These are phyloP conservation scores for Calonectria fujianensis DNA, from an alignment of 2,329 filamentous ascomycete genomes.

Conservation along the genomic window DNA sequence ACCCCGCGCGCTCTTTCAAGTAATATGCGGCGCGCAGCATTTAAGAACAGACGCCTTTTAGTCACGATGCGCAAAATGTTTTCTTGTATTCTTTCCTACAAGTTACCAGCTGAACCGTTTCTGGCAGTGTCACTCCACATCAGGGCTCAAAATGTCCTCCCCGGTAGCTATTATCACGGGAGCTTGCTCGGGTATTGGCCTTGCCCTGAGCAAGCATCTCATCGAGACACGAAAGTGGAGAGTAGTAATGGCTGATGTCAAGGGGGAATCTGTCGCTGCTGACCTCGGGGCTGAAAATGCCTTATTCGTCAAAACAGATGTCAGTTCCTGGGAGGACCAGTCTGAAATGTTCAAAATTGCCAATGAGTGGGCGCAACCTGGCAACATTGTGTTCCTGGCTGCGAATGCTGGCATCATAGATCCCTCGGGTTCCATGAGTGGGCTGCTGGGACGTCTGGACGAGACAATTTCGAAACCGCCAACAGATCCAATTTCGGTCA, in stretches of 20 bases:
- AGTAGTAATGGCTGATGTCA: not conserved
- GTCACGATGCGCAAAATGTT: not conserved
- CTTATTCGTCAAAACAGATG: not conserved
- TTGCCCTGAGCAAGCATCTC: slow-evolving; percentile 6
- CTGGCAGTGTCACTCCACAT: no score
- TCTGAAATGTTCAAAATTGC: slow-evolving; percentile 3
- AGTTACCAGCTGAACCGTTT: not conserved
- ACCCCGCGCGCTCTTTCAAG: not conserved
- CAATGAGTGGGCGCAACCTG: not conserved
- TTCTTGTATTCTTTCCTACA: not conserved
- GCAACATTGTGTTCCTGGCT: not conserved
- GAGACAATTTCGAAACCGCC: slow-evolving; percentile 2
- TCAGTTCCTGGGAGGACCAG: slow-evolving; percentile 7
- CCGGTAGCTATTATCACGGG: slow-evolving; percentile 2
- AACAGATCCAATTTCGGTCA: slow-evolving; percentile 12
- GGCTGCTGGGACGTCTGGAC: not conserved
- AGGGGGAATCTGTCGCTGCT: slow-evolving; percentile 2
- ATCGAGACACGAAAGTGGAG: slow-evolving; percentile 12
- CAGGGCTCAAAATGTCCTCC: not conserved
- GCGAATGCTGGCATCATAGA: slow-evolving; percentile 4
- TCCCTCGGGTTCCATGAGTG: not conserved
- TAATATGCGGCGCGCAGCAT: not conserved
- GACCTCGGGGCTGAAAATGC: slow-evolving; percentile 7
- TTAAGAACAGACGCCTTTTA: not conserved
- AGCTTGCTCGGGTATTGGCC: slow-evolving; percentile 3